Evolutionary conservation across 2,329 filamentous ascomycete genomes (phyloP), one percentile per base, ranked within the genome.

Genomic region (Aspergillus chevalieri): DNA sequence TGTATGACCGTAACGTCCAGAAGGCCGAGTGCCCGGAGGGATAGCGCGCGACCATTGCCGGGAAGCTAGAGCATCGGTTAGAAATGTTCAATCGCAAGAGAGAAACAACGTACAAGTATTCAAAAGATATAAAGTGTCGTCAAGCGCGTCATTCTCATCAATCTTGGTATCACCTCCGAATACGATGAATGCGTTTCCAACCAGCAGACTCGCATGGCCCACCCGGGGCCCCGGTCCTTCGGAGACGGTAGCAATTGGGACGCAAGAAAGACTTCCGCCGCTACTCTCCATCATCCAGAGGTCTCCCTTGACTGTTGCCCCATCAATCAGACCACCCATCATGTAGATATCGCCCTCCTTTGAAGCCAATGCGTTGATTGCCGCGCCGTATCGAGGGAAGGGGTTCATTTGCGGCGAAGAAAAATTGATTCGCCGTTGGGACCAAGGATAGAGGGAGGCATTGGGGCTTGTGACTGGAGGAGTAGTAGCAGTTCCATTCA

Each of bases 131-230:
- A 98, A 76, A 0, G 93, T 97, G 72, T 98, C 92, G 63, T 98
- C 93, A 50, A 98, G 75, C 44, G 88, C 79, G 69, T 98, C 93
- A 28, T 83, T 82, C 64, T 97, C 93, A 48, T 96, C 90, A 66
- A 95, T 86, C 71, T 98, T 98, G 46, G 93, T 98, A 69, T 98
- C 94, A 65, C 93, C 93, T 45, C 93, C 94, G 65, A 97, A 98
- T 10, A 98, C 93, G 59, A 98, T 98, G 68, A 97, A 98, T 0
- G 93, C 93, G 70, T 98, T 98, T 50, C 94, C 94, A 47, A 98
- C 93, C 14, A 98, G 78, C 62, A 98, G 76, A 75, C 91, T 94
- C 17, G 92, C 81, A 73, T 98, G 93, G 3, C 93, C 93, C 47
- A 98, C 93, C 74, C 93, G 83, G 1, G 94, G 93, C 3, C 93